Base-by-base conservation (phyloP, 2,329 filamentous ascomycete species). In the Alternaria conjuncta region DNA sequence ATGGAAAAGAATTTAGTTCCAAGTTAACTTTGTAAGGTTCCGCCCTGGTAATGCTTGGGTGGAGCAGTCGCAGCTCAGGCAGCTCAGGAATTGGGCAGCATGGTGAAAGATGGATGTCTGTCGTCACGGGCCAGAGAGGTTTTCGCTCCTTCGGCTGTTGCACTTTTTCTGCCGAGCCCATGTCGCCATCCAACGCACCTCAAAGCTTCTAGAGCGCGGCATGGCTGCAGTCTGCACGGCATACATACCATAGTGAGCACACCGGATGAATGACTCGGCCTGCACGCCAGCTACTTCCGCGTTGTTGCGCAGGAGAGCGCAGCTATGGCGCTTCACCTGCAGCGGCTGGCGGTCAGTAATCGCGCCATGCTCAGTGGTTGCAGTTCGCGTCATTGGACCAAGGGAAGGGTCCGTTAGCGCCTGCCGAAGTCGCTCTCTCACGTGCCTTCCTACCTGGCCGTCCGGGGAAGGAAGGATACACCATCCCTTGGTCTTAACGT, bases 31-130 rank as follows among this genome's bases (percentile, higher is more conserved):
- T n/a, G 8, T 36, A 49, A 51, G 28, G 23, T 36, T 47, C 23
- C 70, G 71, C 67, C 71, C 58, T 56, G 21, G 62, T 64, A 68
- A 70, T 70, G 68, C 71, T 69, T 70, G 50, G 72, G 59, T 60
- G 66, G 57, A 65, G 67, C 61, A 64, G 56, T 62, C 49, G 36
- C 28, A 32, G 49, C 49, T 53, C 36, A 41, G 36, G 60, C 43
- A 57, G 45, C 68, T 78, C 75, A 77, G 57, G 72, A 73, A 72
- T 75, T 71, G 50, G 74, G 75, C 69, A 68, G 75, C 75, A 79
- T 79, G 74, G 70, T 77, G 75, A 65, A 71, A 71, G 65, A 61
- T 66, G 50, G 23, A 59, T 28, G 43, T 21, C 49, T 58, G 67
- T 66, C 63, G 66, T 65, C 66, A 57, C 58, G 54, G 57, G 62